These are phyloP conservation scores for Nakaseomyces delphensis DNA, from an alignment of 1,139 yeast species.

Conservation along the genomic window DNA sequence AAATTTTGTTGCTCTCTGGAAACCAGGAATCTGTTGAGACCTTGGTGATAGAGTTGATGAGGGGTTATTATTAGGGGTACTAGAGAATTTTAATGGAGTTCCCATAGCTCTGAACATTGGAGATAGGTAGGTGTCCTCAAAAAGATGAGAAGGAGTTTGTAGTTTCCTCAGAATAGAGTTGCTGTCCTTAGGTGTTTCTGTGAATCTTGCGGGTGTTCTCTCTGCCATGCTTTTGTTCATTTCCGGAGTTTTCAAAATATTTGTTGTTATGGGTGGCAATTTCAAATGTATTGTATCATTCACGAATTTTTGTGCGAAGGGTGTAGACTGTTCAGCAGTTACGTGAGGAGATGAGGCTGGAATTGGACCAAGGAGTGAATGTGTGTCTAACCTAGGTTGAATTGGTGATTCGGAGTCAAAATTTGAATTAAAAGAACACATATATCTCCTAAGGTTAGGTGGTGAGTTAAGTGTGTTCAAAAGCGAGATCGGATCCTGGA, in stretches of 20 bases:
- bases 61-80: conserved; percentile 15
- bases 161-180: conserved; percentile 23
- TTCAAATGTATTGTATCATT: conserved; percentile 5
- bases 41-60: conserved; percentile 16
- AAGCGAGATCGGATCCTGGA: conserved; percentile 5
- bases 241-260: conserved; percentile 23
- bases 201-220: conserved; percentile 20
- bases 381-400: conserved; percentile 8
- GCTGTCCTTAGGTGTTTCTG: conserved; percentile 24
- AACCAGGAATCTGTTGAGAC: conserved; percentile 9
- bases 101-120: conserved; percentile 27
- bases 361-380: conserved; percentile 13
- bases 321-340: neutral
- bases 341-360: conserved; percentile 1
- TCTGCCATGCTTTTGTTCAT: conserved; percentile 14
- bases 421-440: conserved; percentile 31
- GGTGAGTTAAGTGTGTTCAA: conserved; percentile 15
- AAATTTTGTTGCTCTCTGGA: conserved; percentile 16
- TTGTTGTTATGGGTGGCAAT: conserved; percentile 9
- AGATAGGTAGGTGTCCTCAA: conserved; percentile 30
- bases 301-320: neutral
- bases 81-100: conserved; percentile 15
- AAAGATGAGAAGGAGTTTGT: conserved; percentile 31
- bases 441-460: conserved; percentile 22
- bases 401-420: conserved; percentile 28